These are phyloP conservation scores for Trypanosoma scelopori DNA, from an alignment of 208 protist species.

Conservation along the genomic window DNA sequence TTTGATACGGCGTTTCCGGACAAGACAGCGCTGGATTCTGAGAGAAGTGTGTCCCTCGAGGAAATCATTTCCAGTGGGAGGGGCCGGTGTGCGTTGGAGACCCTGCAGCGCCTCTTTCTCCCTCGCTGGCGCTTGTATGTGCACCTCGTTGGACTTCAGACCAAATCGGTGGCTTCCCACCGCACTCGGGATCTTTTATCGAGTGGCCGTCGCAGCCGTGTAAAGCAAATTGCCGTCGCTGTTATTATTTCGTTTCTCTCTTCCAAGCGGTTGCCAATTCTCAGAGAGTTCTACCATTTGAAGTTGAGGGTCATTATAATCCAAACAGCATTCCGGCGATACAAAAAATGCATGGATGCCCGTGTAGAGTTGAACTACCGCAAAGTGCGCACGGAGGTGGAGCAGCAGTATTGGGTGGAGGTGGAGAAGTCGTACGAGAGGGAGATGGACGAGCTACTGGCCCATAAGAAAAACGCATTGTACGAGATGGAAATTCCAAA, in stretches of 20 bases:
- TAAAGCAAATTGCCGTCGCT: conserved; percentile 10
- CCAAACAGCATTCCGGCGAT: conserved; percentile 47
- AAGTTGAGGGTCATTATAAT: conserved; percentile 30
- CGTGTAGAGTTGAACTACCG: conserved; percentile 61
- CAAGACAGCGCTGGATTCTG: too few species aligned
- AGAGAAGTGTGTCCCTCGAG: neutral
- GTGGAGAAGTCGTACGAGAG: conserved; percentile 37
- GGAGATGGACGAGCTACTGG: conserved; percentile 20
- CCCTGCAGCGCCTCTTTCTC: conserved; percentile 12
- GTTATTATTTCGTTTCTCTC: conserved; percentile 19
- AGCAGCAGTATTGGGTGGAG: conserved; percentile 51
- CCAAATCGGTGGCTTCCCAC: neutral
- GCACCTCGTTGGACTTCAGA: conserved; percentile 20
- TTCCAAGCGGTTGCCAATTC: neutral
- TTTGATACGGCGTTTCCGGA: too few species aligned
- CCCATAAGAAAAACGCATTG: conserved; percentile 3
- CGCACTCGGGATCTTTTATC: neutral
- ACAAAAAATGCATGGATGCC: conserved; percentile 37
- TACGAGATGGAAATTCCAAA: conserved; percentile 55
- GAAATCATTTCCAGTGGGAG: neutral
- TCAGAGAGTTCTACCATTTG: neutral
- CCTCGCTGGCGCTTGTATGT: conserved; percentile 16
- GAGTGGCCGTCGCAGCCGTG: neutral
- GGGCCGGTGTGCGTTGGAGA: neutral
- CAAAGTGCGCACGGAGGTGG: conserved; percentile 41